Percentiles rank a stretch among this genome's conserved stretches.
These are phyloP conservation scores for Phytophthora brassicae DNA, from an alignment of 352 stramenopile genomes.

Conservation along the genomic window DNA sequence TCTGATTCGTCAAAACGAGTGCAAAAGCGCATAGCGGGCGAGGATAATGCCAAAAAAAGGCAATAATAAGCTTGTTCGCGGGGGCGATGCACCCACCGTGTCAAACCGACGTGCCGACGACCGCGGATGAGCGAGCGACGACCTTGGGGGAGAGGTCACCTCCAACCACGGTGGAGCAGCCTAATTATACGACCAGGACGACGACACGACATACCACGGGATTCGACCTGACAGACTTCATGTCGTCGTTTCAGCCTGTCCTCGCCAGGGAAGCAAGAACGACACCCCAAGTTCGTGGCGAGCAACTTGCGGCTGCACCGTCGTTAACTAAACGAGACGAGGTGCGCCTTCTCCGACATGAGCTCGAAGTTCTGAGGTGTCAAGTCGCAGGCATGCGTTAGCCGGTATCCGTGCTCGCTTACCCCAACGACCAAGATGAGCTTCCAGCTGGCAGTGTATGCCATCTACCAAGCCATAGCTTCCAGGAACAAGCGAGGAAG, in stretches of 20 bases:
- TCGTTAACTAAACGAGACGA: not conserved
- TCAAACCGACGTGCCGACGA: too few species aligned
- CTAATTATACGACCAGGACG: not conserved
- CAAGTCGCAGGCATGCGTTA: not conserved
- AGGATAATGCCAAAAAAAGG: too few species aligned
- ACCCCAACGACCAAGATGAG: constrained; percentile 5
- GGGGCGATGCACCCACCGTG: too few species aligned
- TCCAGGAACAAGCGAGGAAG: constrained; percentile 14
- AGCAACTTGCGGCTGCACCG: not conserved
- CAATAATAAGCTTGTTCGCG: too few species aligned
- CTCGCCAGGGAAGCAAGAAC: not conserved
- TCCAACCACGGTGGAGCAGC: not conserved
- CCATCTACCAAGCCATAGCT: not conserved
- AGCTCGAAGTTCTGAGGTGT: not conserved
- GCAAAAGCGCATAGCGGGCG: too few species aligned
- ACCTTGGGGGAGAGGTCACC: not conserved
- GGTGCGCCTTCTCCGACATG: too few species aligned
- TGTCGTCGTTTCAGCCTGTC: constrained; percentile 14
- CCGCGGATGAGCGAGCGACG: too few species aligned
- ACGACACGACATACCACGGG: not conserved
- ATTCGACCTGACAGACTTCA: constrained; percentile 5
- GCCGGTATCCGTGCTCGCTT: not conserved
- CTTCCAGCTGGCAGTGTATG: not conserved
- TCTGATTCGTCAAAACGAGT: too few species aligned
- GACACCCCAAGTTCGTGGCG: not conserved